Evolutionary conservation across 306 rosid genomes (phyloP), one percentile per base, ranked within the genome.

Genomic region (Purshia tridentata): DNA sequence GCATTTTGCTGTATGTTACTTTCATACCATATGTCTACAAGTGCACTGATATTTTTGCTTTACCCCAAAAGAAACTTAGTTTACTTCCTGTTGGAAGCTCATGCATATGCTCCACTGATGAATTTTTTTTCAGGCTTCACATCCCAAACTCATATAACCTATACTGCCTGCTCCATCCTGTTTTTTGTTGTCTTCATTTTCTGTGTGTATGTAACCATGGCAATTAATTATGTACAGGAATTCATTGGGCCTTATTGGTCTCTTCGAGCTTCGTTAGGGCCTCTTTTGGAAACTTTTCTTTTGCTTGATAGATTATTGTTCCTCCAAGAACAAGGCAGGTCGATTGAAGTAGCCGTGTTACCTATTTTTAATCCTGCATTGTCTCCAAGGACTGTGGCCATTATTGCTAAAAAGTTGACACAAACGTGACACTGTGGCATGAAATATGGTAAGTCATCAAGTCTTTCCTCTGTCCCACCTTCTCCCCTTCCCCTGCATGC

Each of bases 261-360:
- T 77, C 96, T 94, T 76, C 89, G 98, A 85, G 96, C 98, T 80
- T 88, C 97, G 65, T 72, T 94, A 41, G 95, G 97, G 58, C 95
- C 98, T 49, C 86, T 93, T 70, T 73, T 93, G 79, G 98, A 93
- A 82, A 93, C 96, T 41, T 84, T 86, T 64, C 76, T 91, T 84
- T 85, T 93, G 82, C 98, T 93, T 35, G 98, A 94, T 84, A 84
- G 98, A 80, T 65, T 94, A 58, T 73, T 91, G 82, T 90, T 88
- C 84, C 96, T 94, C 70, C 96, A 91, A 76, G 97, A 89, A 85
- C 92, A 86, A 77, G 97, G 85, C 35, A 75, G 79, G 74, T 79
- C 79, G 6, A 51, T 89, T 80, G 96, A 94, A 83, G 89, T 84
- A 40, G 45, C 67, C 70, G 47, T 91, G 84, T 69, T 89, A 49